These are phyloP conservation scores for Setaria viridis DNA, from an alignment of 202 grass and related monocot genomes.

Conservation along the genomic window DNA sequence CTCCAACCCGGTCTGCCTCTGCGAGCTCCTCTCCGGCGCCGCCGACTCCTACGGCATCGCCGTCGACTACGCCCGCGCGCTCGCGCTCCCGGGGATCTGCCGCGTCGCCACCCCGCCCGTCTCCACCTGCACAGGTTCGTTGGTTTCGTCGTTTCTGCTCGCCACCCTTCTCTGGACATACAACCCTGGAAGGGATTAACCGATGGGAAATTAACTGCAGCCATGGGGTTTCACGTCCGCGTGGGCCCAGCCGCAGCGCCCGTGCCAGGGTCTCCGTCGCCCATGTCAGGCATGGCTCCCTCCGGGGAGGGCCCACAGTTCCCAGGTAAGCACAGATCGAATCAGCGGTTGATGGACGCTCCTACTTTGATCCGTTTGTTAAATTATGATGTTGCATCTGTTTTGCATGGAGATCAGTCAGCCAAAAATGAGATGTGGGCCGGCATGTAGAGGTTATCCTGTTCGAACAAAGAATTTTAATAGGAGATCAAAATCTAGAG, in stretches of 20 bases:
- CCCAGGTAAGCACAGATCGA: conserved; percentile 20
- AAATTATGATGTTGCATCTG: no score
- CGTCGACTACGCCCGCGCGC: conserved; percentile 73
- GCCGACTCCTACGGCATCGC: conserved; percentile 78
- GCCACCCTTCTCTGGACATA: background rate
- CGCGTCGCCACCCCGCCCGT: conserved; percentile 67
- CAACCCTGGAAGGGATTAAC: no score
- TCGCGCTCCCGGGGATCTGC: conserved; percentile 83
- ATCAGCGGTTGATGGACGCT: background rate
- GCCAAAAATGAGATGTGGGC: background rate
- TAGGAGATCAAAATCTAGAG: background rate
- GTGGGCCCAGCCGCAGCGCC: conserved; percentile 49
- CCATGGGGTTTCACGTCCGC: conserved; percentile 45
- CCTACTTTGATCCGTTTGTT: background rate
- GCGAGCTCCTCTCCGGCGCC: conserved; percentile 77
- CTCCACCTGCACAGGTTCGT: conserved; percentile 62
- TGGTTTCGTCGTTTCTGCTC: background rate
- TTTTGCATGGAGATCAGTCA: background rate
- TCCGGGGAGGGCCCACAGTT: conserved; percentile 40
- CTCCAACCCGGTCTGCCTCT: conserved; percentile 84
- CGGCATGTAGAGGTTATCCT: background rate
- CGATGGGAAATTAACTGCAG: conserved; percentile 13
- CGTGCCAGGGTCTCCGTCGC: background rate
- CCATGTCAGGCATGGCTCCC: conserved; percentile 35
- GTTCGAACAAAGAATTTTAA: background rate